Conservation (phyloP, 169 alveolate genomes). For the Blepharisma undulans region DNA sequence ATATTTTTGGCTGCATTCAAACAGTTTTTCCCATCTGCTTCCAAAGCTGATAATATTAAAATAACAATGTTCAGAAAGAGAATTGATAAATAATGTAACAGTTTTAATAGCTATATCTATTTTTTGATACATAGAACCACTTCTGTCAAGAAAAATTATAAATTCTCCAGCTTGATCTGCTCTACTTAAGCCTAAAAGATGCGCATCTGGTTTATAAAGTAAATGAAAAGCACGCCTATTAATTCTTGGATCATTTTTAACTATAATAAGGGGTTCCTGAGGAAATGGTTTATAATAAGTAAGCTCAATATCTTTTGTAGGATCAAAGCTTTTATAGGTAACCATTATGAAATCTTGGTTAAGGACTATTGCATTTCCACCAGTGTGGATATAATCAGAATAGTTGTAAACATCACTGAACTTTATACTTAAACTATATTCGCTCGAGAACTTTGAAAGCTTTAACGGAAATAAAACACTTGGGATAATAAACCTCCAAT, state of each 20-base stretch:
- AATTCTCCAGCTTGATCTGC: constrained; percentile 21
- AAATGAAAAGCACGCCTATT: background rate
- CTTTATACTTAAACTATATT: no score
- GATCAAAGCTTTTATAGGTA: background rate
- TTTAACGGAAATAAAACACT: background rate
- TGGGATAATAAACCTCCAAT: background rate
- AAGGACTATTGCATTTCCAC: background rate
- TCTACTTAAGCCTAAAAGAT: background rate
- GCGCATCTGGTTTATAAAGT: background rate
- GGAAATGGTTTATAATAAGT: background rate
- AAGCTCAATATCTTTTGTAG: background rate
- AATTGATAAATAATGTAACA: constrained; percentile 38
- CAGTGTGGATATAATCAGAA: background rate
- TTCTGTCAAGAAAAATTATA: constrained; percentile 56
- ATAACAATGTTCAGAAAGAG: constrained; percentile 39
- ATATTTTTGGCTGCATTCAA: background rate
- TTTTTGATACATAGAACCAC: constrained; percentile 57
- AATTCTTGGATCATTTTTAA: background rate
- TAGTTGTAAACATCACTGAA: background rate
- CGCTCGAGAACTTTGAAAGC: background rate
- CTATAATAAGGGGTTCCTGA: background rate
- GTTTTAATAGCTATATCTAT: constrained; percentile 44
- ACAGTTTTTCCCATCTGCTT: background rate
- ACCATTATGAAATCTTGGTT: background rate
- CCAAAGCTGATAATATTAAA: constrained; percentile 59